Percentiles rank a stretch among this genome's conserved stretches.
phyloP scores from a whole-genome alignment of 257 asterid species.

The Mentha longifolia region DNA sequence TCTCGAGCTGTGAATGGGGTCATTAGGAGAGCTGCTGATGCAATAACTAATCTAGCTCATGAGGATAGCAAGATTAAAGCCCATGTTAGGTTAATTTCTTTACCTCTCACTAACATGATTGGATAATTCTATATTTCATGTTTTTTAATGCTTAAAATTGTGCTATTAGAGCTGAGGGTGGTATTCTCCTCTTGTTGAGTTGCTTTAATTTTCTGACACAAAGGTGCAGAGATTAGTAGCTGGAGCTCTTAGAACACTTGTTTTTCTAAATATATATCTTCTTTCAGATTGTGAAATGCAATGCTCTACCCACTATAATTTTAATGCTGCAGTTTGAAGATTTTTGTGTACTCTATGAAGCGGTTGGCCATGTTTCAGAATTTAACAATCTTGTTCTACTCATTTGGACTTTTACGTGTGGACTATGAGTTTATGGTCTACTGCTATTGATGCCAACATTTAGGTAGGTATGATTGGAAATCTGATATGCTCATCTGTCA shows the following conservation, averaged over 20 bases:
- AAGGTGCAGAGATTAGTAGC: constrained; percentile 99
- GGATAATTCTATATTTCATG: background rate
- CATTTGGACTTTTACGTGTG: constrained; percentile 13
- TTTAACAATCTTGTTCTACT: constrained; percentile 15
- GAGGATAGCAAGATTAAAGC: constrained; percentile 91
- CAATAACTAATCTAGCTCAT: constrained; percentile 95
- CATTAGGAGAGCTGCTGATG: constrained; percentile 89
- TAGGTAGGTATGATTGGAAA: constrained; percentile 99
- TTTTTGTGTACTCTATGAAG: constrained; percentile 94
- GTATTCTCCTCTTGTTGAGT: constrained; percentile 94
- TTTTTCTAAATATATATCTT: constrained; percentile 33
- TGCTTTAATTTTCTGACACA: constrained; percentile 85
- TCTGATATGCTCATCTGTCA: constrained; percentile 93
- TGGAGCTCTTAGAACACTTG: constrained; percentile 94
- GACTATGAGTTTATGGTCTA: constrained; percentile 12
- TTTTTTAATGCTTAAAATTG: constrained; percentile 1
- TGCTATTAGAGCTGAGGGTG: no score
- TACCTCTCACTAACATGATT: constrained; percentile 6
- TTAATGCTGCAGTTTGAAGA: constrained; percentile 94
- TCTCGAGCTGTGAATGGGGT: constrained; percentile 81
- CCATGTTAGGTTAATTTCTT: constrained; percentile 69
- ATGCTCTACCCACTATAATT: constrained; percentile 91
- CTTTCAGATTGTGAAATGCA: constrained; percentile 91
- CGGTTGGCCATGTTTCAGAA: constrained; percentile 57
- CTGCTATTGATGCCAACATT: constrained; percentile 30